A percentile compares a stretch with the other conserved stretches of the same genome.
These are phyloP conservation scores for Xylaria arbuscula DNA, from an alignment of 2,329 filamentous ascomycete species.

Conservation along the genomic window DNA sequence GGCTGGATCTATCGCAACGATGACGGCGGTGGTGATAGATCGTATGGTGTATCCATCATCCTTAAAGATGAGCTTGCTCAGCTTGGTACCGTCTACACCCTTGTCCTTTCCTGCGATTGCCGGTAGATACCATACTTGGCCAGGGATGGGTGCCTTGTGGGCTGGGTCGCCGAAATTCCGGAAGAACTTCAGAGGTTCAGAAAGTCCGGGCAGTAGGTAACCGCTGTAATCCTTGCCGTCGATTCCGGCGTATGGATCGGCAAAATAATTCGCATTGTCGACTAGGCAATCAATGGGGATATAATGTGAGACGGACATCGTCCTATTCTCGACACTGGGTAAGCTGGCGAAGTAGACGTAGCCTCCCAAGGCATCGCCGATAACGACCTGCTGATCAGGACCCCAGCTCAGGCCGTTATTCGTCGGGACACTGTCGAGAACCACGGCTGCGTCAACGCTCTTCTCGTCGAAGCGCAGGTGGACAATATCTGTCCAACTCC, in stretches of 20 bases:
- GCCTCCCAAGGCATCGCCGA: constrained; percentile 59
- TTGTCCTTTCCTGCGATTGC: constrained; percentile 32
- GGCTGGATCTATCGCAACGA: constrained; percentile 64
- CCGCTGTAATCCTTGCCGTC: constrained; percentile 62
- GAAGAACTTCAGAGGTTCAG: constrained; percentile 54
- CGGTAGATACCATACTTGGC: constrained; percentile 58
- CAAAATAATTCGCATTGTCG: constrained; percentile 70
- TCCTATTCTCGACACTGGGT: constrained; percentile 44
- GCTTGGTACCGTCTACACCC: constrained; percentile 54
- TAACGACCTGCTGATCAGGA: constrained; percentile 54
- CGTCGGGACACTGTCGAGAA: constrained; percentile 59
- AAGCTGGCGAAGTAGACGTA: constrained; percentile 57
- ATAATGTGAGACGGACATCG: constrained; percentile 56
- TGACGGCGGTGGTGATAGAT: constrained; percentile 61
- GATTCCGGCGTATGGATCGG: constrained; percentile 60
- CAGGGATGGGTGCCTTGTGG: constrained; percentile 54
- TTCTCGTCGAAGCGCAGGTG: constrained; percentile 55
- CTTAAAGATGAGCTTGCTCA: constrained; percentile 60
- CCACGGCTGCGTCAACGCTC: constrained; percentile 57
- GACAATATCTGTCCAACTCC: constrained; percentile 62
- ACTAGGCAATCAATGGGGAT: constrained; percentile 58
- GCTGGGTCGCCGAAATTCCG: constrained; percentile 49
- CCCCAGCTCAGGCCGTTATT: constrained; percentile 69
- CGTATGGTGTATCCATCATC: constrained; percentile 66
- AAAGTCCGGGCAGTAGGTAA: constrained; percentile 62